Evolutionary conservation across 768 basidiomycete species (phyloP).

Genomic region (Calocera cornea): DNA sequence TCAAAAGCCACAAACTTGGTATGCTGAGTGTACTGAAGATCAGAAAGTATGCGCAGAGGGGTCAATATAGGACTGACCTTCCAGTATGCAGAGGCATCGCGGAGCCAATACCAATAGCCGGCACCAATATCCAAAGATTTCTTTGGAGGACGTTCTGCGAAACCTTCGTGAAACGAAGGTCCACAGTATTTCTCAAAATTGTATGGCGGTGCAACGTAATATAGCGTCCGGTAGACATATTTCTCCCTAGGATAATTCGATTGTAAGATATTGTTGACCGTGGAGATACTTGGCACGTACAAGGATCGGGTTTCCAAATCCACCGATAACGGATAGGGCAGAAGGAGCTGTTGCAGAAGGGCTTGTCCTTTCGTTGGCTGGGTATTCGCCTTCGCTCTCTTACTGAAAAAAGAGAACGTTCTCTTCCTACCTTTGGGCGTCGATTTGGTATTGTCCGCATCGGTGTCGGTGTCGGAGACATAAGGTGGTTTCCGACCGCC

Average conservation of each 20-base stretch:
- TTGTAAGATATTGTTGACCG: too few species aligned
- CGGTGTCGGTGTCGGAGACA: background rate
- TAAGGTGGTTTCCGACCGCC: background rate
- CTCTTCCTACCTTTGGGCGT: background rate
- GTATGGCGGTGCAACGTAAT: background rate
- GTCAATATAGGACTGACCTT: background rate
- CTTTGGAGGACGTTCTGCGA: background rate
- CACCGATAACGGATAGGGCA: background rate
- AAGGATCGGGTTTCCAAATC: conserved; percentile 1
- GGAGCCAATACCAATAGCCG: background rate
- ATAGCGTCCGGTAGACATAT: background rate
- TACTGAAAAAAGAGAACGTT: background rate
- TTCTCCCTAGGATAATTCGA: conserved; percentile 1
- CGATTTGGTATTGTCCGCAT: background rate
- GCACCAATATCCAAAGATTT: background rate
- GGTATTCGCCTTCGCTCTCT: background rate
- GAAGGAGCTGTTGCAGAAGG: background rate
- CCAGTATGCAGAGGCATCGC: background rate
- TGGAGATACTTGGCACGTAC: background rate
- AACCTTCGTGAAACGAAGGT: background rate
- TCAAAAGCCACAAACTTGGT: background rate
- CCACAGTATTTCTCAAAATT: background rate
- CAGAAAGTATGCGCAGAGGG: background rate
- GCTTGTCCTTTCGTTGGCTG: background rate
- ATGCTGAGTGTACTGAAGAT: background rate